These are phyloP conservation scores for Candida bentonensis DNA, from an alignment of 805 yeast genomes.

Conservation along the genomic window DNA sequence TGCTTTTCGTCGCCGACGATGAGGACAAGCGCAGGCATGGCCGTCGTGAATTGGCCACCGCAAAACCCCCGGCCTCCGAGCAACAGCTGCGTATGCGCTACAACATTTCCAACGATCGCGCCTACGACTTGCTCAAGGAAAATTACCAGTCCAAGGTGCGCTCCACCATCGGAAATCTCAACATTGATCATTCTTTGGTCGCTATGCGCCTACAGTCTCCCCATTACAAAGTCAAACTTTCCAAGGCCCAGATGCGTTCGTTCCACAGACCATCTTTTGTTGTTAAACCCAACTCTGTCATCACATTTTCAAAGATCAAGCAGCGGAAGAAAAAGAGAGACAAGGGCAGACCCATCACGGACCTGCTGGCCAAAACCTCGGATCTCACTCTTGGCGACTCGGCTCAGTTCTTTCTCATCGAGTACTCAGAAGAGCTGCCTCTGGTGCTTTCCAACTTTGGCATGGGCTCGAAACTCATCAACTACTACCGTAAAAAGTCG, in stretches of 20 bases:
- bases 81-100: slow-evolving; percentile 44
- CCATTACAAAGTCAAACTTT: slow-evolving; percentile 64
- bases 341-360: slow-evolving; percentile 65
- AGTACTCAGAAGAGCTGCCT: slow-evolving; percentile 85
- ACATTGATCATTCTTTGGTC: slow-evolving; percentile 83
- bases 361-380: slow-evolving; percentile 52
- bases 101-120: slow-evolving; percentile 78
- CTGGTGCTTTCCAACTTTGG: slow-evolving; percentile 75
- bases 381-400: slow-evolving; percentile 80
- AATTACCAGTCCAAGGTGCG: slow-evolving; percentile 87
- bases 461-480: slow-evolving; percentile 88
- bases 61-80: slow-evolving; percentile 37
- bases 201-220: slow-evolving; percentile 83
- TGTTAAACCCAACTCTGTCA: slow-evolving; percentile 62
- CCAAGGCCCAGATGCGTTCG: slow-evolving; percentile 53
- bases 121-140: slow-evolving; percentile 67
- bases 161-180: slow-evolving; percentile 79
- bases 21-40: slow-evolving; percentile 6
- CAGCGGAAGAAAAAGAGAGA: slow-evolving; percentile 78
- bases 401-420: slow-evolving; percentile 63
- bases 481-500: slow-evolving; percentile 74
- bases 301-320: slow-evolving; percentile 64
- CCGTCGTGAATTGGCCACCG: slow-evolving; percentile 2
- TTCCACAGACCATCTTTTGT: slow-evolving; percentile 70
- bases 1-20: slow-evolving; percentile 46